Base-by-base conservation (phyloP, 345 rosid species). In the Citrus mangshanensis region DNA sequence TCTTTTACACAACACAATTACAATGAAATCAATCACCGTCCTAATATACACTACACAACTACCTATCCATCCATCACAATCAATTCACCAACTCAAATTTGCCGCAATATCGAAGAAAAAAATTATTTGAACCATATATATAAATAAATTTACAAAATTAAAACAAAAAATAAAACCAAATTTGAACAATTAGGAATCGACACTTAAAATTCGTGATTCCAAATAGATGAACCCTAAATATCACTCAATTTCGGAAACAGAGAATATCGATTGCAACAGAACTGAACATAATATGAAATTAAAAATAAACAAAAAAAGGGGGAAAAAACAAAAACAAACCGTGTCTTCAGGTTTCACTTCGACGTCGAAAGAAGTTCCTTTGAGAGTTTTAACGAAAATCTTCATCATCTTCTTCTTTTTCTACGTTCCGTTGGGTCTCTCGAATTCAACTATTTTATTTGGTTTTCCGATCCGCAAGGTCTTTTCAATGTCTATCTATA, bases 311-410 rank as follows among this genome's bases (percentile, higher is more conserved):
- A 42, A 49, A 70, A 2, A 2, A 34, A 21, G 0, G 7, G 7
- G 37, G 37, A 5, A 0, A 4, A n/a, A 21, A 68, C n/a, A 54
- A 14, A 67, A 63, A 24, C 72, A 30, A 67, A 92, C 95, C 87
- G 81, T 74, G 77, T 92, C 95, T 59, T 85, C 77, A 5, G 94
- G 91, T 25, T 85, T 84, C 6, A 92, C 97, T 83, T 92, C 89
- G 87, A 92, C 78, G 59, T 91, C 91, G 88, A 92, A 92, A 84
- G 81, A 74, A 42, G 90, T 83, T 22, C 95, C 95, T 80, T 88
- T 92, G 87, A 92, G 91, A 70, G 94, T 91, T 86, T 91, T 92
- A 5, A 92, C 88, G 72, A 84, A 89, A 86, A 91, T 77, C 93
- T 88, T 92, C 94, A 92, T 92, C 89, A 83, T 88, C 73, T 56